These are phyloP conservation scores for Tetrapisispora phaffii DNA, from an alignment of 805 yeast genomes.

Conservation along the genomic window DNA sequence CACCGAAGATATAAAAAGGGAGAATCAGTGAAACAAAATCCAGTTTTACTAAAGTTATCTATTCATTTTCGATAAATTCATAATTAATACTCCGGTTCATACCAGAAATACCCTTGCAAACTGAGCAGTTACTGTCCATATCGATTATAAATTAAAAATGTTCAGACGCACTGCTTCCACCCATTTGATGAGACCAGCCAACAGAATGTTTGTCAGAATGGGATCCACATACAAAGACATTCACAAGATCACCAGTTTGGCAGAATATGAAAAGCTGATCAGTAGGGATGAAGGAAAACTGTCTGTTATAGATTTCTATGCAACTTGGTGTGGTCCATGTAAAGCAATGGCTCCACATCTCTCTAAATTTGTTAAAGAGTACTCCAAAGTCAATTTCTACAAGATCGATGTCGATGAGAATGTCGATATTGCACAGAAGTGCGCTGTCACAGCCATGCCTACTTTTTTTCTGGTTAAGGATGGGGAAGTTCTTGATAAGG, in stretches of 20 bases:
- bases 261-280: slow-evolving; percentile 30
- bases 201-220: slow-evolving; percentile 1
- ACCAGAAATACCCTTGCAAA: too few species aligned
- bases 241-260: slow-evolving; percentile 27
- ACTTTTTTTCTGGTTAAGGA: slow-evolving; percentile 55
- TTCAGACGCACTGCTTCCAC: not conserved
- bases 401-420: slow-evolving; percentile 74
- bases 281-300: slow-evolving; percentile 28
- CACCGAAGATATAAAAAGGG: too few species aligned
- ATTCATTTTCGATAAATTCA: too few species aligned
- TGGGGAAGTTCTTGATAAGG: slow-evolving; percentile 45
- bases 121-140: too few species aligned
- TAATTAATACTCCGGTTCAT: too few species aligned
- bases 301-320: slow-evolving; percentile 55
- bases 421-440: slow-evolving; percentile 60
- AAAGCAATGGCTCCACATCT: slow-evolving; percentile 57
- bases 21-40: too few species aligned
- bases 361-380: slow-evolving; percentile 32
- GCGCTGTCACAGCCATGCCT: slow-evolving; percentile 61
- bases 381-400: slow-evolving; percentile 44
- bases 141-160: not conserved
- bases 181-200: not conserved
- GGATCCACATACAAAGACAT: slow-evolving; percentile 20
- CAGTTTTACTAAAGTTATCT: too few species aligned
- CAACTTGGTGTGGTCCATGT: slow-evolving; percentile 76